A percentile compares a stretch with the other conserved stretches of the same genome.
Conservation (phyloP, 73 alveolate genomes). For the Tetrahymena elliotti region DNA sequence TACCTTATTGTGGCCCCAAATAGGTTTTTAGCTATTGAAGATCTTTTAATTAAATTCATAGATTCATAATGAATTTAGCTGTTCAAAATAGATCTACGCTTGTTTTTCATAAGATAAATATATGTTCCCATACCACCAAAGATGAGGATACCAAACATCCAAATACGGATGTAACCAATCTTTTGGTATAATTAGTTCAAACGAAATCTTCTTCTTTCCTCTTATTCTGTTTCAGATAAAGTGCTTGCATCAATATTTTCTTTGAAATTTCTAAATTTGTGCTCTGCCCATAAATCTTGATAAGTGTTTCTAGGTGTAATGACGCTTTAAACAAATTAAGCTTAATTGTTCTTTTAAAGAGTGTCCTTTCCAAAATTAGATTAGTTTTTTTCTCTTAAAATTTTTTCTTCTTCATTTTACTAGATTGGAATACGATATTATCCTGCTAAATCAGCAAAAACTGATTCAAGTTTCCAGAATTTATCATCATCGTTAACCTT, state of each 20-base stretch:
- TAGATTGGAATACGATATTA: not conserved
- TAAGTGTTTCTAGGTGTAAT: not conserved
- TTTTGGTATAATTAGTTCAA: not conserved
- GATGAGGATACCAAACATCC: not conserved
- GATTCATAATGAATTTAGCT: not conserved
- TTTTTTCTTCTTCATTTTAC: not conserved
- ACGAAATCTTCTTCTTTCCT: not conserved
- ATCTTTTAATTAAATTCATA: not conserved
- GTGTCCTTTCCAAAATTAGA: not conserved
- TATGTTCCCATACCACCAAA: not conserved
- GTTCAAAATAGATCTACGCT: not conserved
- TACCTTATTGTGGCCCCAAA: not conserved
- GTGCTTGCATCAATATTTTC: not conserved
- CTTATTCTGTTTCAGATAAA: not conserved
- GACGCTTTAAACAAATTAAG: not conserved
- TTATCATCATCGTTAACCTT: not conserved
- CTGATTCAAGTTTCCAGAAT: not conserved
- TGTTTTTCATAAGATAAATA: not conserved
- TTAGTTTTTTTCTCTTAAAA: not conserved
- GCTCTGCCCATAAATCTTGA: not conserved
- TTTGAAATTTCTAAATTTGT: not conserved
- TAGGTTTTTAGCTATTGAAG: not conserved
- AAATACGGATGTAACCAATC: not conserved
- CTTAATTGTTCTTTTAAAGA: not conserved
- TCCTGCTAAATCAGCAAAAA: not conserved